Evolutionary conservation across 257 asterid species (phyloP), one percentile per base, ranked within the genome.

Genomic region (Nicotiana attenuata): DNA sequence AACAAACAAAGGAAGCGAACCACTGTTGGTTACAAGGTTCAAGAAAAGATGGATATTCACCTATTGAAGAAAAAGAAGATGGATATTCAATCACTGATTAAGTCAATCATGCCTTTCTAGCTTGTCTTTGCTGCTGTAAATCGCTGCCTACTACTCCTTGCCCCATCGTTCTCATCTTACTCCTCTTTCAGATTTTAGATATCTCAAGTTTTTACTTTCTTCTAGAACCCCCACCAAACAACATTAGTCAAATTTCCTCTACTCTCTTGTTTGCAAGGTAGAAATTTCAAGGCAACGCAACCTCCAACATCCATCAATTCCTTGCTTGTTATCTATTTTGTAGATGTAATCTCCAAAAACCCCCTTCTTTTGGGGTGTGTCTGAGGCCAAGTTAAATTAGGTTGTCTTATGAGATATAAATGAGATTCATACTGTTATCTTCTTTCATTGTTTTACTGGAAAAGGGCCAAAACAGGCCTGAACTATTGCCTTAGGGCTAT

Each of bases 1-100:
- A 69, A 69, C 77, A 69, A 69, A 28, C 77, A 69, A 69, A 69
- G 77, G 57, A 69, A 69, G 77, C 1, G 5, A 38, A 69, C n/a
- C 13, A 17, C 33, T 20, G 57, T 20, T 69, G 55, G 55, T 69
- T 68, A 68, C 56, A 68, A 17, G 31, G 77, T 38, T 38, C 31
- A 38, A 38, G 11, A 69, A 68, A 35, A 67, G 53, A 66, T 33
- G 0, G 16, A 33, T 14, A 33, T 4, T 66, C 52, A 66, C 9
- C 52, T 8, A 17, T 66, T 33, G 31, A 0, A 64, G 38, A 16
- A 66, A 65, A 31, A 6, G 33, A 66, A 67, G 55, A 68, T n/a
- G 19, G 29, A 10, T 38, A 38, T 35, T 68, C 77, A n/a, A 68
- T 68, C 56, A 38, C 29, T 33, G 20, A 67, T 26, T 10, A 10